These are phyloP conservation scores for Lasiodiplodia sp. DNA, from an alignment of 2,329 filamentous ascomycete genomes.

Conservation along the genomic window DNA sequence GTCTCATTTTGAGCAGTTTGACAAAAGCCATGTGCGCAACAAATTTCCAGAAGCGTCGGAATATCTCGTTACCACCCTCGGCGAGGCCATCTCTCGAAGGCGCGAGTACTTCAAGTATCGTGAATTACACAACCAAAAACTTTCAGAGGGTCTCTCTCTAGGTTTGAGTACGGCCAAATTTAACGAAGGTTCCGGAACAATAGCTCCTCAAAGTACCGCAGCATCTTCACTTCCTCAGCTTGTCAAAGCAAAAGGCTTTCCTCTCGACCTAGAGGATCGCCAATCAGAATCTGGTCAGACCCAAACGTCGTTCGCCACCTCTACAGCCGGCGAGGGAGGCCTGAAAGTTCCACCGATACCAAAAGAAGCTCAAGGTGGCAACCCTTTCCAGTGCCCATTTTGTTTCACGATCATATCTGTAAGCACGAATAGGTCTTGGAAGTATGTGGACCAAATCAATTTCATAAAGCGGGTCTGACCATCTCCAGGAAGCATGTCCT, in stretches of 20 bases:
- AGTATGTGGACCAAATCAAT: not conserved
- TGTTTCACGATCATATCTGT: constrained; percentile 19
- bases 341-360: not conserved
- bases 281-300: constrained; percentile 4
- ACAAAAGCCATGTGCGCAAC: constrained; percentile 38
- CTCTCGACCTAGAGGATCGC: not conserved
- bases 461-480: not conserved
- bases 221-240: constrained; percentile 10
- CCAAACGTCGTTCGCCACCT: constrained; percentile 10
- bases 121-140: constrained; percentile 42
- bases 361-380: not conserved
- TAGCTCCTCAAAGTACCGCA: not conserved
- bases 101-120: constrained; percentile 45
- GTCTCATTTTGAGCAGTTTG: constrained; percentile 39
- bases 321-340: not conserved
- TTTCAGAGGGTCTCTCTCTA: constrained; percentile 33
- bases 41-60: constrained; percentile 36
- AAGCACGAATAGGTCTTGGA: not conserved
- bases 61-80: constrained; percentile 38
- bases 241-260: not conserved
- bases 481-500: constrained; percentile 4
- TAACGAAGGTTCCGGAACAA: not conserved
- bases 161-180: not conserved
- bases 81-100: constrained; percentile 41
- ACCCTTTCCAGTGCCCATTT: constrained; percentile 9